Percentiles rank a stretch among this genome's conserved stretches.
Evolutionary conservation across 2,329 filamentous ascomycete genomes (phyloP).

Genomic region (Fusarium chuoi): DNA sequence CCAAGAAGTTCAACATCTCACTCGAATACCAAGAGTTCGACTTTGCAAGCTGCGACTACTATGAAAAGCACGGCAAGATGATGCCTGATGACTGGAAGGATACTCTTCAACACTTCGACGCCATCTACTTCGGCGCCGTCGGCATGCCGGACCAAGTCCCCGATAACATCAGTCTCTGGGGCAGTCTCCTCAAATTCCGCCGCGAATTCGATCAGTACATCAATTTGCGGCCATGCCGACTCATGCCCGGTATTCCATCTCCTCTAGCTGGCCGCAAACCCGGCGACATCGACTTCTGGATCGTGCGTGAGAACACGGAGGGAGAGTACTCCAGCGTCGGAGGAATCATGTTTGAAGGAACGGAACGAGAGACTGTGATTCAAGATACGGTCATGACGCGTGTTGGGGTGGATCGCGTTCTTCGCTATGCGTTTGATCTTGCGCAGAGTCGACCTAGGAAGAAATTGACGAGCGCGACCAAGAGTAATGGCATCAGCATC

Average conservation of each 20-base stretch:
- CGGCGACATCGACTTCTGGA: conserved; percentile 74
- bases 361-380: conserved; percentile 68
- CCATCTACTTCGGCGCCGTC: conserved; percentile 75
- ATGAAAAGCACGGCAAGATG: conserved; percentile 55
- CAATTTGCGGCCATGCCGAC: conserved; percentile 72
- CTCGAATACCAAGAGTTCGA: conserved; percentile 71
- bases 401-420: conserved; percentile 67
- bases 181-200: conserved; percentile 72
- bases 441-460: conserved; percentile 67
- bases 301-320: conserved; percentile 74
- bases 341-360: conserved; percentile 68
- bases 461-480: conserved; percentile 72
- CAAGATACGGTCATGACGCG: conserved; percentile 73
- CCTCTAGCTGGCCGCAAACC: conserved; percentile 63
- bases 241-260: conserved; percentile 68
- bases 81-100: conserved; percentile 59
- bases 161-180: conserved; percentile 75
- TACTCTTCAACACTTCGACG: conserved; percentile 67
- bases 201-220: conserved; percentile 75
- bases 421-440: conserved; percentile 72
- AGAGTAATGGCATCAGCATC: conserved; percentile 73
- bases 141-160: conserved; percentile 66
- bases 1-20: conserved; percentile 60
- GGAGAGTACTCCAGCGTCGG: conserved; percentile 75
- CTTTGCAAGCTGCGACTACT: conserved; percentile 74